Evolutionary conservation across 306 rosid species (phyloP).

Genomic region (Arachis stenosperma): DNA sequence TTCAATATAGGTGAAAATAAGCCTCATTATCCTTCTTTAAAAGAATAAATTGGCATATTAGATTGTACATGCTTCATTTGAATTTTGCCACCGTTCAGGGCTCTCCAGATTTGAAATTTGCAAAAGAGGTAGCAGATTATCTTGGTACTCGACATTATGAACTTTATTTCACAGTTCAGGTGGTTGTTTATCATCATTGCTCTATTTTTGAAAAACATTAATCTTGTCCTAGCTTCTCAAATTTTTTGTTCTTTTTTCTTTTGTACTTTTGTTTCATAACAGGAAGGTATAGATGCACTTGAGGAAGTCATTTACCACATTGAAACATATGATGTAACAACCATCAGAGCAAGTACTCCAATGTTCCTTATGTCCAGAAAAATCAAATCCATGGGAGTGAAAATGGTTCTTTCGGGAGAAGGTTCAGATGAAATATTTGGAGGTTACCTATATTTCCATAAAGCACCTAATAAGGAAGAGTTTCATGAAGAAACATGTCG

Average conservation of each 20-base stretch:
- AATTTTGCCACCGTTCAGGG: conserved; percentile 57
- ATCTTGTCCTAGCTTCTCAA: conserved; percentile 4
- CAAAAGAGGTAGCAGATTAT: conserved; percentile 93
- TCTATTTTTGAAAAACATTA: neutral
- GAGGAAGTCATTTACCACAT: conserved; percentile 95
- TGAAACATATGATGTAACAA: conserved; percentile 96
- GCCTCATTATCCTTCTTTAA: conserved; percentile 19
- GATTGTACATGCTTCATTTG: conserved; percentile 36
- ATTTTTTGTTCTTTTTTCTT: conserved; percentile 25
- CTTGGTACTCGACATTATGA: conserved; percentile 91
- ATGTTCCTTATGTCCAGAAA: conserved; percentile 99
- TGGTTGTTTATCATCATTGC: conserved; percentile 33
- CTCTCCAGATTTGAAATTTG: conserved; percentile 94
- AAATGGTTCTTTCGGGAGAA: conserved; percentile 99
- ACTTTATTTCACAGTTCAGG: conserved; percentile 97
- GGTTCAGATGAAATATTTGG: conserved; percentile 99
- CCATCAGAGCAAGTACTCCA: conserved; percentile 97
- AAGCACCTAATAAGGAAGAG: conserved; percentile 95
- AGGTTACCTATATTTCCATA: conserved; percentile 95
- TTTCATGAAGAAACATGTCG: conserved; percentile 91
- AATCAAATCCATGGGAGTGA: conserved; percentile 97
- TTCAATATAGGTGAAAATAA: conserved; percentile 26
- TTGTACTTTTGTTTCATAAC: conserved; percentile 40
- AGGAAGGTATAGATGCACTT: conserved; percentile 99
- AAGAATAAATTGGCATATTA: conserved; percentile 4